Evolutionary conservation across 2,329 filamentous ascomycete genomes (phyloP), one percentile per base, ranked within the genome.

Genomic region (Diaporthe humulicola): DNA sequence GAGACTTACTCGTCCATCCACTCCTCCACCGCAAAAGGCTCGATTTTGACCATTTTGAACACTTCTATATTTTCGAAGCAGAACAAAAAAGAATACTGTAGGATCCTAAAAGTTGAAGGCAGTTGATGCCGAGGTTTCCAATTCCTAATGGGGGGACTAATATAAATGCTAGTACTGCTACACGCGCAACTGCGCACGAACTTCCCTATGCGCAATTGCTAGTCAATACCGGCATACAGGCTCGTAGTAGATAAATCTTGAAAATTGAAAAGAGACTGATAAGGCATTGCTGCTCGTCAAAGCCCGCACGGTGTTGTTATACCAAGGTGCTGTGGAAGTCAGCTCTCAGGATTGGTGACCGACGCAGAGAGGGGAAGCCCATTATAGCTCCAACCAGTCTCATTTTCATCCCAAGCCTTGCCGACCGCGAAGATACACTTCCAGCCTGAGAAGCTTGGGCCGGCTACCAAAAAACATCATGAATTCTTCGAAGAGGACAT

Each of bases 1-100:
- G 28, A 36, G 28, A 48, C 72, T 56, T 67, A 76, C 74, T 74
- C 64, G 82, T 91, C 89, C 90, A 93, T 92, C 91, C 91, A 93
- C 82, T 91, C 83, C 84, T 97, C 95, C 12, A 97, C 93, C 22
- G 90, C 88, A 80, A 95, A 95, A 1, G 88, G 86, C 28, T 88
- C 85, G 76, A 93, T 88, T 66, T 88, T 82, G 76, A 84, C 82
- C 83, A 85, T 84, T 33, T 61, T 81, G 77, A 28, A 52, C 4
- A 17, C 22, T 19, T 30, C 42, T 60, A 36, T n/a, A 2, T 19
- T 28, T 52, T 50, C 30, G 7, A 36, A n/a, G n/a, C 12, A 15
- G 2, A n/a, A 33, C 12, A 15, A 3, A 28, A 8, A 42, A 3
- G 25, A 19, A 5, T 22, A 4, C 5, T 10, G 22, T 54, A 40